Evolutionary conservation across 306 rosid genomes (phyloP).

Genomic region (Cicer arietinum): DNA sequence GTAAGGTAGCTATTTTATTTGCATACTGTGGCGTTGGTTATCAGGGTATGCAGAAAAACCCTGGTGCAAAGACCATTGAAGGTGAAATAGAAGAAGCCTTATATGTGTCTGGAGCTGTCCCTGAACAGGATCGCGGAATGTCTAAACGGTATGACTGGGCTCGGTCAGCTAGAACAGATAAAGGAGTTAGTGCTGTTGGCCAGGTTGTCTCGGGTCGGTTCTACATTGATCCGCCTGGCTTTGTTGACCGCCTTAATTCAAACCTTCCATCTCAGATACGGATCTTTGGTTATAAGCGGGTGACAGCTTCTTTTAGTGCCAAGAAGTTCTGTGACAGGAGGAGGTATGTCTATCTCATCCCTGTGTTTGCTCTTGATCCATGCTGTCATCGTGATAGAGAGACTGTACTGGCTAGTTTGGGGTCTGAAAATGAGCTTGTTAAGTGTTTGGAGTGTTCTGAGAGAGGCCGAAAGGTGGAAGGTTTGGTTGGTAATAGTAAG

Average conservation of each 20-base stretch:
- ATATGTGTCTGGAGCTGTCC: constrained; percentile 73
- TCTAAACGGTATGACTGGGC: constrained; percentile 89
- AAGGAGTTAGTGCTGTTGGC: constrained; percentile 97
- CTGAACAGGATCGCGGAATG: constrained; percentile 78
- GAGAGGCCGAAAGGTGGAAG: constrained; percentile 86
- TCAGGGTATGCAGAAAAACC: constrained; percentile 98
- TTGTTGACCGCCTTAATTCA: constrained; percentile 83
- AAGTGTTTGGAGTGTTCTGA: constrained; percentile 87
- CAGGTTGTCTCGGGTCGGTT: constrained; percentile 94
- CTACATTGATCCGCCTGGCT: constrained; percentile 91
- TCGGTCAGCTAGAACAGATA: constrained; percentile 92
- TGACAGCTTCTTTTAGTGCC: constrained; percentile 80
- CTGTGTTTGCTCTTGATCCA: constrained; percentile 88
- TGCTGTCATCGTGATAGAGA: constrained; percentile 83
- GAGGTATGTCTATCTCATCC: constrained; percentile 91
- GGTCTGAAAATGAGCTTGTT: constrained; percentile 72
- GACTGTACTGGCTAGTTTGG: constrained; percentile 90
- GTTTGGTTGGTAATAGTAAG: constrained; percentile 74
- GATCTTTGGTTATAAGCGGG: constrained; percentile 86
- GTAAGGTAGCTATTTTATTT: constrained; percentile 83
- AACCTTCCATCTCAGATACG: constrained; percentile 80
- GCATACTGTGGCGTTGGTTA: constrained; percentile 96
- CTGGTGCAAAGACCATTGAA: constrained; percentile 97
- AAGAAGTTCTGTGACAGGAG: constrained; percentile 96
- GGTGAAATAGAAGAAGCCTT: constrained; percentile 92